Conservation (phyloP, 2,329 filamentous ascomycete species). For the Ciborinia camelliae region DNA sequence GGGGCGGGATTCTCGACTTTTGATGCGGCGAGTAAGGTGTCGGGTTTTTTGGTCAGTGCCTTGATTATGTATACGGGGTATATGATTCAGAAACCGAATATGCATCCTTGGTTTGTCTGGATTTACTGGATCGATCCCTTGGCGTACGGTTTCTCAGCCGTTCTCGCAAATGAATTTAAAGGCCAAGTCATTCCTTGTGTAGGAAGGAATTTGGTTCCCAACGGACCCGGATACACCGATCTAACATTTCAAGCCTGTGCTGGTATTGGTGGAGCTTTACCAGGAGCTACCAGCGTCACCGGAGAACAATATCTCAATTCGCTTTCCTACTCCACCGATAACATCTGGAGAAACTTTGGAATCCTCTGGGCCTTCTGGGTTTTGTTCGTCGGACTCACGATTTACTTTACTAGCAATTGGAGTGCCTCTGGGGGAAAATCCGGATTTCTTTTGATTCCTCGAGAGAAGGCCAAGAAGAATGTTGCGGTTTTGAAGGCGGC, state of each 20-base stretch:
- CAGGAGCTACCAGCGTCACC: constrained; percentile 48
- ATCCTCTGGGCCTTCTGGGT: constrained; percentile 62
- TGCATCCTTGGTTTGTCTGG: constrained; percentile 64
- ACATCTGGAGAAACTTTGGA: constrained; percentile 60
- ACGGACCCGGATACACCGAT: constrained; percentile 47
- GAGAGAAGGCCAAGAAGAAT: constrained; percentile 51
- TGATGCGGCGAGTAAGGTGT: constrained; percentile 54
- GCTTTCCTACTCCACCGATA: constrained; percentile 50
- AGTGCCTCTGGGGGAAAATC: constrained; percentile 50
- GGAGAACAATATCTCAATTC: constrained; percentile 57
- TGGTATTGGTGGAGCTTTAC: constrained; percentile 53
- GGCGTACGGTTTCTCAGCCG: constrained; percentile 65
- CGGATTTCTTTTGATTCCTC: constrained; percentile 57
- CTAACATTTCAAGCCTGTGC: constrained; percentile 50
- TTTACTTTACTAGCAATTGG: constrained; percentile 57
- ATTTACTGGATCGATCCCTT: constrained; percentile 64
- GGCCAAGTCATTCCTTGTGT: constrained; percentile 51
- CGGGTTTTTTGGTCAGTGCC: constrained; percentile 50
- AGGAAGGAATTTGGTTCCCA: constrained; percentile 49
- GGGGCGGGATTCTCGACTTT: constrained; percentile 59
- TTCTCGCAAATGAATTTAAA: constrained; percentile 70
- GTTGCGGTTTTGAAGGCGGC: constrained; percentile 27
- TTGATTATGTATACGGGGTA: constrained; percentile 62
- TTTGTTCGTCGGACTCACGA: constrained; percentile 56
- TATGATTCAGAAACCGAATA: constrained; percentile 58